These are phyloP conservation scores for Chrysoporthe puriensis DNA, from an alignment of 2,329 filamentous ascomycete species.

Conservation along the genomic window DNA sequence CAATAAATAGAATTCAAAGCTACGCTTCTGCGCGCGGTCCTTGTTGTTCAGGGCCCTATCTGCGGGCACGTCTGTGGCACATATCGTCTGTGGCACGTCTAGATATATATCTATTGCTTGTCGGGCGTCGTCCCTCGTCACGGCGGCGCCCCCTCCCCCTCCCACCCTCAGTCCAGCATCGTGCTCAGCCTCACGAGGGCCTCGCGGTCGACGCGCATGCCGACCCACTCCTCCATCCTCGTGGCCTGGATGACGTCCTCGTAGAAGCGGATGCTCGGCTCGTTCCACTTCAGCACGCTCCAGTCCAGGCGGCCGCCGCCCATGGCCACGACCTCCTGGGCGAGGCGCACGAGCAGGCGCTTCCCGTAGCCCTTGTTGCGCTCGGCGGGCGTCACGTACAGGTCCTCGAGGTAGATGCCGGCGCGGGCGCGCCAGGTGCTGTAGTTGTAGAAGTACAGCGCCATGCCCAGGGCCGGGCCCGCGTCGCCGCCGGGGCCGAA, in stretches of 20 bases:
- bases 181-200: conserved; percentile 63
- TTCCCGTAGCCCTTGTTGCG: conserved; percentile 81
- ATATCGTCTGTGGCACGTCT: not conserved
- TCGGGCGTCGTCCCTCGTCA: not conserved
- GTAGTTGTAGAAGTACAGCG: conserved; percentile 94
- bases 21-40: too few relatives aligned
- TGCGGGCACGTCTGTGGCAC: too few relatives aligned
- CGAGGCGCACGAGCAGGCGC: conserved; percentile 72
- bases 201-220: conserved; percentile 74
- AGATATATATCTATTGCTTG: not conserved
- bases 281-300: conserved; percentile 92
- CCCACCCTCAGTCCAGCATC: conserved; percentile 39
- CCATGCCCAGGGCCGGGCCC: conserved; percentile 66
- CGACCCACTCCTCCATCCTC: conserved; percentile 72
- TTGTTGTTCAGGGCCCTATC: too few relatives aligned
- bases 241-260: conserved; percentile 65
- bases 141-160: too few relatives aligned
- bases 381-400: conserved; percentile 76
- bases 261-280: conserved; percentile 88
- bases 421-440: conserved; percentile 87
- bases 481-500: conserved; percentile 51
- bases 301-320: conserved; percentile 81
- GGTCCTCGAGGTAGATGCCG: conserved; percentile 90
- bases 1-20: not conserved
- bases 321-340: conserved; percentile 75